A percentile compares a stretch with the other conserved stretches of the same genome.
These are phyloP conservation scores for Sphagnum contortum DNA, from an alignment of 225 moss, liverwort and hornwort species.

Conservation along the genomic window DNA sequence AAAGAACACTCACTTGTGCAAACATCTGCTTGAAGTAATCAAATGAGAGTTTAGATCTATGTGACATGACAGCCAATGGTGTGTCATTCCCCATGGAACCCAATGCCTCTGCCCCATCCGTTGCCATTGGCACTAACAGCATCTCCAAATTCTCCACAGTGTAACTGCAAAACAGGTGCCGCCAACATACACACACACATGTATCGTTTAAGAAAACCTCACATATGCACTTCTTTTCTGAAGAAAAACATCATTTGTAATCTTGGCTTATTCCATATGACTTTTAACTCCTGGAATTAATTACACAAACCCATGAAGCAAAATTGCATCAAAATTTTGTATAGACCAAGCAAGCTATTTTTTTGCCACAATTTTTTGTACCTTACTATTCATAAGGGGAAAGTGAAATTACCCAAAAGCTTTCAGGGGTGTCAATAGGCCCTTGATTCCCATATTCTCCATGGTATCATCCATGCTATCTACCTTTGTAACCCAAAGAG, in stretches of 20 bases:
- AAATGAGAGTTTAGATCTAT: slow-evolving; percentile 52
- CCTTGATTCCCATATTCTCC: slow-evolving; percentile 67
- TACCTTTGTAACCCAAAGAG: slow-evolving; percentile 17
- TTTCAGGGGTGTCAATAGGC: slow-evolving; percentile 49
- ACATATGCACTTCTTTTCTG: too few relatives aligned
- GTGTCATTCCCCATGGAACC: slow-evolving; percentile 89
- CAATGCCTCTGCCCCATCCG: slow-evolving; percentile 59
- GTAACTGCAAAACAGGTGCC: slow-evolving; percentile 27
- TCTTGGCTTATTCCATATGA: too few relatives aligned
- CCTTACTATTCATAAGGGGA: neutral
- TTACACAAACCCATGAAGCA: too few relatives aligned
- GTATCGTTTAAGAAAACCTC: too few relatives aligned
- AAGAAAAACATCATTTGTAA: too few relatives aligned
- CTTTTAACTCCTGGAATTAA: too few relatives aligned
- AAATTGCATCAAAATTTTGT: neutral
- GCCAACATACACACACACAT: neutral
- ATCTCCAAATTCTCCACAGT: slow-evolving; percentile 61
- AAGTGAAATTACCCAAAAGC: slow-evolving; percentile 48
- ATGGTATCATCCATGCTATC: slow-evolving; percentile 42
- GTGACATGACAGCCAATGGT: slow-evolving; percentile 76
- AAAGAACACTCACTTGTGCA: slow-evolving; percentile 40
- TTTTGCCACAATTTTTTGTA: neutral
- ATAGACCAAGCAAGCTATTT: neutral
- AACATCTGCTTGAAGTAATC: slow-evolving; percentile 91
- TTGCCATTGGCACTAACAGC: slow-evolving; percentile 73